Conservation (phyloP, 805 yeast genomes). For the Cyberlindnera suaveolens region DNA sequence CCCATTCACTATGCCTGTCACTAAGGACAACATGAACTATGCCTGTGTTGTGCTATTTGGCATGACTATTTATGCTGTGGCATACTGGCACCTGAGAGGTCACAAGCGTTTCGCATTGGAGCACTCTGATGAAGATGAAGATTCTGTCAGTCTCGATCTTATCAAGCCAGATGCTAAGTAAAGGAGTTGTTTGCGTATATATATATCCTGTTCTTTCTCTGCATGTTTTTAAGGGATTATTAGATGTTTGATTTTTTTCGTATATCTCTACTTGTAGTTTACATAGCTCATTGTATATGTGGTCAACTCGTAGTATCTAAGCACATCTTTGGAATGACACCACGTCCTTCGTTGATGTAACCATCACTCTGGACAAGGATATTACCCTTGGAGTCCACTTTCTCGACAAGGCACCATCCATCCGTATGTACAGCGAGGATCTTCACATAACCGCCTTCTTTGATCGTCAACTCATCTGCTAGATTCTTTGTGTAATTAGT, state of each 20-base stretch:
- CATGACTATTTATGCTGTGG: constrained; percentile 34
- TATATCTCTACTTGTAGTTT: no score
- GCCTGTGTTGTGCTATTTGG: constrained; percentile 51
- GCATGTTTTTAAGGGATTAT: no score
- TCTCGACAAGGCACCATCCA: constrained; percentile 39
- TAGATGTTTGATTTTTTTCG: no score
- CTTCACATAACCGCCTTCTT: constrained; percentile 27
- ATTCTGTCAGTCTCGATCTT: not conserved
- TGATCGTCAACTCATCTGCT: constrained; percentile 31
- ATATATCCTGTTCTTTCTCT: no score
- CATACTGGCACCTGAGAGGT: constrained; percentile 47
- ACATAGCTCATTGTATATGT: no score
- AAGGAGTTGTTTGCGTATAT: no score
- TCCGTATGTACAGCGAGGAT: constrained; percentile 36
- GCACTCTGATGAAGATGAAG: constrained; percentile 13
- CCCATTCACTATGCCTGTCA: constrained; percentile 59
- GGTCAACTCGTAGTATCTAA: constrained; percentile 5
- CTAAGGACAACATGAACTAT: constrained; percentile 60
- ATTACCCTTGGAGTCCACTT: constrained; percentile 23
- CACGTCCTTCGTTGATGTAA: constrained; percentile 32
- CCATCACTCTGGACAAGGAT: constrained; percentile 3
- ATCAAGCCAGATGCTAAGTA: no score
- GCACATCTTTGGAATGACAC: constrained; percentile 36
- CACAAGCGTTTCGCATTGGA: constrained; percentile 25
- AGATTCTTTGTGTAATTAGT: constrained; percentile 26